phyloP scores from a whole-genome alignment of 345 rosid genomes.

The Excoecaria cochinchinensis region DNA sequence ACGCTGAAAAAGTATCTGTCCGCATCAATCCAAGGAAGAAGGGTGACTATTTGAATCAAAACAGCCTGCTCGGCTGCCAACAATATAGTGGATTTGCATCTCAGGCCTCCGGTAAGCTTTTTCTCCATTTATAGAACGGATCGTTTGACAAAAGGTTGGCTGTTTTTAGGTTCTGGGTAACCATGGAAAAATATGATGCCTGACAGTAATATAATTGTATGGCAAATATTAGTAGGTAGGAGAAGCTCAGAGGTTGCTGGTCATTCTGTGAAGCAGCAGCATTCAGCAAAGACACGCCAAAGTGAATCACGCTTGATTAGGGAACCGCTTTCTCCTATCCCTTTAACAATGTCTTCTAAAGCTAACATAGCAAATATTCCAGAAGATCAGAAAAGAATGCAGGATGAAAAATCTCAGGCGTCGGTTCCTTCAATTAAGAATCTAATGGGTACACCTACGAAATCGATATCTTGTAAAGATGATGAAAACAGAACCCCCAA shows the following conservation, averaged over 20 bases:
- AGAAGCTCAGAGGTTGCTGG: conserved; percentile 55
- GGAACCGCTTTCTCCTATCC: conserved; percentile 63
- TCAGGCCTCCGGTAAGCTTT: conserved; percentile 27
- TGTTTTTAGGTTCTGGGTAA: no score
- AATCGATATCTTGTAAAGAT: conserved; percentile 8
- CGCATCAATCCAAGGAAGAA: conserved; percentile 27
- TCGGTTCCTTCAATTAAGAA: conserved; percentile 16
- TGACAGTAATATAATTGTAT: neutral
- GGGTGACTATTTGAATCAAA: conserved; percentile 29
- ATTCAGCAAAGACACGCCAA: conserved; percentile 29
- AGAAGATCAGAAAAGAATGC: conserved; percentile 37
- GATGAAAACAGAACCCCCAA: conserved; percentile 42
- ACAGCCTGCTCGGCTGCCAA: conserved; percentile 21
- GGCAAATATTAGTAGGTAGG: conserved; percentile 37
- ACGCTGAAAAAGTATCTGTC: conserved; percentile 38
- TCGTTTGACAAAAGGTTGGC: no score
- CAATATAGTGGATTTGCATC: conserved; percentile 25
- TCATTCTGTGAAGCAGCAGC: conserved; percentile 37
- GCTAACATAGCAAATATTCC: conserved; percentile 46
- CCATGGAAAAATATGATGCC: neutral
- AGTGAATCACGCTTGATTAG: conserved; percentile 34
- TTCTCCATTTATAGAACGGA: neutral
- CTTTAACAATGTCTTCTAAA: conserved; percentile 32
- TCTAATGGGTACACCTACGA: conserved; percentile 26
- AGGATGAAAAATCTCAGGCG: conserved; percentile 21